Evolutionary conservation across 2,329 filamentous ascomycete genomes (phyloP), one percentile per base, ranked within the genome.

Genomic region (Bertia moriformis): DNA sequence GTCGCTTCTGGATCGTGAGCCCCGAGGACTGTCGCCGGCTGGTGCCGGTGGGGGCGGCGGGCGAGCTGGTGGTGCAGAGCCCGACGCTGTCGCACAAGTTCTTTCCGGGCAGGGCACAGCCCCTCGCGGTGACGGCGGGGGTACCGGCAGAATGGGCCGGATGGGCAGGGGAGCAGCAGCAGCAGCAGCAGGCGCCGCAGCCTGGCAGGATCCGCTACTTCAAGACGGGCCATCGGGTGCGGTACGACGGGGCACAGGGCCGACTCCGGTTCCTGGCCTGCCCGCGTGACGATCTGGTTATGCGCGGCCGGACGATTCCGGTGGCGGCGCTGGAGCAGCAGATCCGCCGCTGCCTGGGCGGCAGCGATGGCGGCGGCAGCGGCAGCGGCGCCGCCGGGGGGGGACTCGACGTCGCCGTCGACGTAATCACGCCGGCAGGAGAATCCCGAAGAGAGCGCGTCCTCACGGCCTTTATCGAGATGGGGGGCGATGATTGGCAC

Each of bases 1-100:
- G 69, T n/a, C n/a, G n/a, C n/a, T n/a, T 69, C 38, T 66, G 68
- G 60, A 60, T 73, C 13, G 63, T 71, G n/a, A 67, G 67, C 38
- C 62, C 65, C 0, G 62, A 71, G 3, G 63, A 73, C 39, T 59
- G 61, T 19, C 61, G 61, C 43, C 63, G 61, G 22, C 58, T 70
- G 27, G 61, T 70, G 55, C 70, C 69, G 0, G 52, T 71, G 12
- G 73, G 73, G 1, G 62, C 66, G 1, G 56, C 72, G 1, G 71
- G 71, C 1, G 74, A 80, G 48, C 56, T 80, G 2, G 62, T 77
- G 3, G 67, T 80, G 22, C 72, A 78, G 46, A 72, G 73, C 0
- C 68, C 69, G 0, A 70, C 60, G 0, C 48, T 67, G 4, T 61
- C 60, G 2, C 58, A 61, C 42, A n/a, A n/a, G 54, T n/a, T n/a